A percentile compares a stretch with the other conserved stretches of the same genome.
Evolutionary conservation across 192 early-diverging fungal genomes (phyloP).

Genomic region (Linderina pennispora): DNA sequence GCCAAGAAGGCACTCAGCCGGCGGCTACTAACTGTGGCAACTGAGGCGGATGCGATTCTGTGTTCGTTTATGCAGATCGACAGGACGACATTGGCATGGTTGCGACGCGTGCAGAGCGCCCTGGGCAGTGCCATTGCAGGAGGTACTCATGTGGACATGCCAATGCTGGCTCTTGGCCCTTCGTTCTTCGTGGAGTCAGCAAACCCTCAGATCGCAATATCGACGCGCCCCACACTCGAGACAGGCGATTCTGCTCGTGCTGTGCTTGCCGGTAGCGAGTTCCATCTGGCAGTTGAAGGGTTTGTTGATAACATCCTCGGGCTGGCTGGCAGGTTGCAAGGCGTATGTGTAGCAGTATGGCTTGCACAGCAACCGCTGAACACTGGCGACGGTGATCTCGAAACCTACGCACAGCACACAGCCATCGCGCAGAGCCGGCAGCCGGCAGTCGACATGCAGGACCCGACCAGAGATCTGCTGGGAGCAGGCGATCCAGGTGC

Average conservation of each 20-base stretch:
- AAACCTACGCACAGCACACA: slow-evolving; percentile 8
- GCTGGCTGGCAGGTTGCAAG: not conserved
- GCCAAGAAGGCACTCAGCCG: slow-evolving; percentile 6
- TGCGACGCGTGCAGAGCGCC: slow-evolving; percentile 3
- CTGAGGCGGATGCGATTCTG: slow-evolving; percentile 10
- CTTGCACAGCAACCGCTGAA: slow-evolving; percentile 20
- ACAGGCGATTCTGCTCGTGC: slow-evolving; percentile 4
- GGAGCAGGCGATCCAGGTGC: slow-evolving; percentile 20
- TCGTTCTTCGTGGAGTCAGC: slow-evolving; percentile 24
- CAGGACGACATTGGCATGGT: slow-evolving; percentile 11
- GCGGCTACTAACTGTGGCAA: slow-evolving; percentile 5
- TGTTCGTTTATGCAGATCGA: slow-evolving; percentile 13
- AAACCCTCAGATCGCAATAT: slow-evolving; percentile 18
- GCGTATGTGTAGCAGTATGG: slow-evolving; percentile 26
- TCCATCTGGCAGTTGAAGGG: slow-evolving; percentile 35
- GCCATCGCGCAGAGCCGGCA: slow-evolving; percentile 11
- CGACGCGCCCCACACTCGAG: slow-evolving; percentile 28
- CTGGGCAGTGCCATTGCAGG: not conserved
- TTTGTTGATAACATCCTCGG: slow-evolving; percentile 14
- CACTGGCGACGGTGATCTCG: slow-evolving; percentile 9
- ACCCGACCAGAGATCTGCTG: no score
- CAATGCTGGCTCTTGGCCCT: slow-evolving; percentile 8
- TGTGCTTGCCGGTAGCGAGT: slow-evolving; percentile 31
- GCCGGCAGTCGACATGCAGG: not conserved
- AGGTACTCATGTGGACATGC: not conserved